A percentile compares a stretch with the other conserved stretches of the same genome.
phyloP scores from a whole-genome alignment of 805 yeast genomes.

The Torulaspora gathmanii region DNA sequence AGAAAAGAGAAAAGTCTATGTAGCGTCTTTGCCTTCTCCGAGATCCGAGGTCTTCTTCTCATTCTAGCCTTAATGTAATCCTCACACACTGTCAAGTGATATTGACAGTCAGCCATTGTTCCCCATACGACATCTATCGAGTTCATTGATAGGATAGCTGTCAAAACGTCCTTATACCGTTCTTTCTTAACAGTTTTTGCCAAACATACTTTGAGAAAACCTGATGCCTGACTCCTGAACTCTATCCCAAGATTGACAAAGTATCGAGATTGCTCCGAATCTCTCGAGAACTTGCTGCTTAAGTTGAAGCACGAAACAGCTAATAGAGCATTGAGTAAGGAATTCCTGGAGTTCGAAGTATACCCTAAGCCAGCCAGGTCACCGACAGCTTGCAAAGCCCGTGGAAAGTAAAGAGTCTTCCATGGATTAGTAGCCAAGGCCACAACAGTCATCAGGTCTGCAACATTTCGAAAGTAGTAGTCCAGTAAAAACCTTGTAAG shows the following conservation, averaged over 20 bases:
- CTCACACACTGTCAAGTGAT: slow-evolving; percentile 73
- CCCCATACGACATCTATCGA: slow-evolving; percentile 90
- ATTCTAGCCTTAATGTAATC: slow-evolving; percentile 65
- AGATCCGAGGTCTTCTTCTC: slow-evolving; percentile 57
- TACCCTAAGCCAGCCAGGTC: slow-evolving; percentile 69
- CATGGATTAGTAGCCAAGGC: slow-evolving; percentile 76
- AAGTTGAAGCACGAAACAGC: slow-evolving; percentile 81
- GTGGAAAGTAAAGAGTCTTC: slow-evolving; percentile 80
- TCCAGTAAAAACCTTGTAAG: slow-evolving; percentile 66
- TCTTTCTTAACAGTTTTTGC: slow-evolving; percentile 49
- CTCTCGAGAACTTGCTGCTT: slow-evolving; percentile 64
- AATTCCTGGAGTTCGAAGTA: slow-evolving; percentile 72
- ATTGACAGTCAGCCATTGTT: slow-evolving; percentile 77
- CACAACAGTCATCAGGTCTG: slow-evolving; percentile 71
- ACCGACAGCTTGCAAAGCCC: slow-evolving; percentile 78
- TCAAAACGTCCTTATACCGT: slow-evolving; percentile 77
- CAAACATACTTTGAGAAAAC: slow-evolving; percentile 57
- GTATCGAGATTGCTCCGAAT: slow-evolving; percentile 62
- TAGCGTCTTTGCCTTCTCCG: slow-evolving; percentile 69
- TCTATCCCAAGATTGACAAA: slow-evolving; percentile 70
- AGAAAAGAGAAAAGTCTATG: slow-evolving; percentile 75
- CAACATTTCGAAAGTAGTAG: slow-evolving; percentile 70
- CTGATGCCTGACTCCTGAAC: slow-evolving; percentile 68
- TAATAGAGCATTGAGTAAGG: slow-evolving; percentile 68
- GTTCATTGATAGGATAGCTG: slow-evolving; percentile 81